phyloP scores from a whole-genome alignment of 1,284 basidiomycete genomes.

The Cutaneotrichosporon sp. region DNA sequence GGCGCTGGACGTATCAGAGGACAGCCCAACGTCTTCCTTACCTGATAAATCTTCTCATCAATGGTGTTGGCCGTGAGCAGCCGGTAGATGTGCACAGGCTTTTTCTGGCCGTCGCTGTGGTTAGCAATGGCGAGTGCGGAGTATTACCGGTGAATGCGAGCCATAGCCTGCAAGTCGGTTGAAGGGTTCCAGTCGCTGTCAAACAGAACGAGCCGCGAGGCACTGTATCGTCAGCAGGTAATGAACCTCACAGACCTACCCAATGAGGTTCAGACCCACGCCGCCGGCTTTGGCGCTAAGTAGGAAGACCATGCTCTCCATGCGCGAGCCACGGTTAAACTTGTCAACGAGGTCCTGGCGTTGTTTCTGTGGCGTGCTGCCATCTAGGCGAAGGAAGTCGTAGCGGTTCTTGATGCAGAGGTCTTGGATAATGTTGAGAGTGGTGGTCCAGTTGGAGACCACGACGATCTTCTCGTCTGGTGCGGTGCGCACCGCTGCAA shows the following conservation, averaged over 20 bases:
- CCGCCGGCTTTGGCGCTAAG: slow-evolving; percentile 94
- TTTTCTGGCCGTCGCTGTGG: slow-evolving; percentile 84
- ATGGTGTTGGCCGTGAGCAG: slow-evolving; percentile 60
- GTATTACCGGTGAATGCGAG: slow-evolving; percentile 79
- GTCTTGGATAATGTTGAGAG: slow-evolving; percentile 84
- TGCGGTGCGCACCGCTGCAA: slow-evolving; percentile 58
- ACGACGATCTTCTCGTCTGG: slow-evolving; percentile 91
- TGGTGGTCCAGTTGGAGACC: slow-evolving; percentile 84
- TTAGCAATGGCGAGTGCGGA: background rate
- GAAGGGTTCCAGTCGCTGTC: slow-evolving; percentile 78
- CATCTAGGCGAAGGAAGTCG: slow-evolving; percentile 80
- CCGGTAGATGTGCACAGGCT: slow-evolving; percentile 87
- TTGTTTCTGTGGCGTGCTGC: slow-evolving; percentile 71
- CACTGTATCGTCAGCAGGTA: slow-evolving; percentile 52
- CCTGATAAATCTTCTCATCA: slow-evolving; percentile 51
- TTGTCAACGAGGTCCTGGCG: slow-evolving; percentile 57
- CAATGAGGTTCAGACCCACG: slow-evolving; percentile 87
- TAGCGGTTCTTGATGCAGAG: slow-evolving; percentile 73
- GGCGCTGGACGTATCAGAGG: slow-evolving; percentile 56
- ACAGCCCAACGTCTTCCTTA: slow-evolving; percentile 4
- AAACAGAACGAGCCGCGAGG: slow-evolving; percentile 67
- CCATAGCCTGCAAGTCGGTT: slow-evolving; percentile 91
- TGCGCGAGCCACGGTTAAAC: slow-evolving; percentile 38
- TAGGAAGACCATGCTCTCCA: slow-evolving; percentile 66
- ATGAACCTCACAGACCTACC: slow-evolving; percentile 26